phyloP scores from a whole-genome alignment of 805 yeast genomes.

The Candida palmyrensis region DNA sequence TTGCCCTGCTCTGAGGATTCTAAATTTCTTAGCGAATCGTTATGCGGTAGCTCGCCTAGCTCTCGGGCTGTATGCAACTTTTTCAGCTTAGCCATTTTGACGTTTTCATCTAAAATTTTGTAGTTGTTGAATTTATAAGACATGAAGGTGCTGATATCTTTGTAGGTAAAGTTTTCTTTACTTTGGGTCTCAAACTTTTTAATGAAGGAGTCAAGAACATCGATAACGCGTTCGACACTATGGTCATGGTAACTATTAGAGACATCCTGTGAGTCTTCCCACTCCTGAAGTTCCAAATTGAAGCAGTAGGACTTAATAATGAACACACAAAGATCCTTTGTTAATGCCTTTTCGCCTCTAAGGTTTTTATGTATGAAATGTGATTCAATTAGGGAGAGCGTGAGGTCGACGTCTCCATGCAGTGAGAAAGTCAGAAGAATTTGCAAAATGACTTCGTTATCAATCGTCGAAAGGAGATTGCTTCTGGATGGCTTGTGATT shows the following conservation, averaged over 20 bases:
- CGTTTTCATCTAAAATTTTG: slow-evolving; percentile 19
- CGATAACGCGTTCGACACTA: slow-evolving; percentile 24
- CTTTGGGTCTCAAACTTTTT: slow-evolving; percentile 10
- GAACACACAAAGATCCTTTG: slow-evolving; percentile 26
- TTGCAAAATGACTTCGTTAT: slow-evolving; percentile 17
- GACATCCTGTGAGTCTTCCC: slow-evolving; percentile 3
- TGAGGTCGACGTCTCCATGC: slow-evolving; percentile 34
- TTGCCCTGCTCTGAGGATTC: slow-evolving; percentile 24
- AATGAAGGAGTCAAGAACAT: slow-evolving; percentile 24
- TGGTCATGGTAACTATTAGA: slow-evolving; percentile 13
- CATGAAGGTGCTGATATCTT: slow-evolving; percentile 25
- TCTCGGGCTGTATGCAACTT: slow-evolving; percentile 1
- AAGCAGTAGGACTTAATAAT: slow-evolving; percentile 34
- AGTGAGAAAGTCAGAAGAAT: slow-evolving; percentile 26
- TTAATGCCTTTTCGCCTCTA: slow-evolving; percentile 28
- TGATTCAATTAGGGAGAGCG: slow-evolving; percentile 29
- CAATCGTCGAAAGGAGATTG: slow-evolving; percentile 13
- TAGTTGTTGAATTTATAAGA: slow-evolving; percentile 23
- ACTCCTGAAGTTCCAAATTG: slow-evolving; percentile 7
- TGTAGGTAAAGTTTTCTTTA: slow-evolving; percentile 13
- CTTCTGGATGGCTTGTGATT: slow-evolving; percentile 5
- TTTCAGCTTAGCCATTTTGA: slow-evolving; percentile 11
- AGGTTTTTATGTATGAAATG: slow-evolving; percentile 28
- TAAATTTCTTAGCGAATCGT: slow-evolving; percentile 7
- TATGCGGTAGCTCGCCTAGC: neutral